Conservation (phyloP, 208 protist genomes). For the Acanthamoeba healyi region DNA sequence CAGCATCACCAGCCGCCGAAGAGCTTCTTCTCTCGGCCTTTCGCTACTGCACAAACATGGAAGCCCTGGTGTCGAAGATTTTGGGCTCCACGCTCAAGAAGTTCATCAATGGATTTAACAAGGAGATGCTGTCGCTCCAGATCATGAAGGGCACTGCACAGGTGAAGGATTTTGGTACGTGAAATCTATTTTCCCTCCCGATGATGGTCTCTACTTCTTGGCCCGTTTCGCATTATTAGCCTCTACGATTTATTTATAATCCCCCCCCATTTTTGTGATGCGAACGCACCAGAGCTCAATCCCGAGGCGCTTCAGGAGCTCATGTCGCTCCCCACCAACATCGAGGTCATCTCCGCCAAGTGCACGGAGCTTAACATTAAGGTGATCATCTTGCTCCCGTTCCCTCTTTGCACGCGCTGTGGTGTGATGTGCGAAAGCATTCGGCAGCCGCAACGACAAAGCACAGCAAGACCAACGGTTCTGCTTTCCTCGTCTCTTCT, state of each 20-base stretch:
- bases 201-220: too few relatives aligned
- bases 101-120: conserved; percentile 65
- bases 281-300: conserved; percentile 8
- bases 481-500: too few relatives aligned
- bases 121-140: conserved; percentile 49
- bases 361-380: conserved; percentile 22
- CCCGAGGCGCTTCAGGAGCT: conserved; percentile 14
- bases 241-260: neutral
- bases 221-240: too few relatives aligned
- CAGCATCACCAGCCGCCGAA: too few relatives aligned
- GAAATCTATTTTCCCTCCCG: too few relatives aligned
- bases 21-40: too few relatives aligned
- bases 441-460: too few relatives aligned
- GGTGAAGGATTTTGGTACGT: conserved; percentile 17
- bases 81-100: conserved; percentile 41
- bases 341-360: conserved; percentile 30
- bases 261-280: neutral
- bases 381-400: neutral
- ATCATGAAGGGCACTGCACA: conserved; percentile 21
- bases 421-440: too few relatives aligned
- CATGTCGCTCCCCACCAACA: conserved; percentile 17
- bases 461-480: too few relatives aligned
- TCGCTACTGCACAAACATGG: neutral
- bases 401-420: neutral
- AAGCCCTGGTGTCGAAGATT: conserved; percentile 22